phyloP scores from a whole-genome alignment of 75 land plant species.

The Gnetum montanum region DNA sequence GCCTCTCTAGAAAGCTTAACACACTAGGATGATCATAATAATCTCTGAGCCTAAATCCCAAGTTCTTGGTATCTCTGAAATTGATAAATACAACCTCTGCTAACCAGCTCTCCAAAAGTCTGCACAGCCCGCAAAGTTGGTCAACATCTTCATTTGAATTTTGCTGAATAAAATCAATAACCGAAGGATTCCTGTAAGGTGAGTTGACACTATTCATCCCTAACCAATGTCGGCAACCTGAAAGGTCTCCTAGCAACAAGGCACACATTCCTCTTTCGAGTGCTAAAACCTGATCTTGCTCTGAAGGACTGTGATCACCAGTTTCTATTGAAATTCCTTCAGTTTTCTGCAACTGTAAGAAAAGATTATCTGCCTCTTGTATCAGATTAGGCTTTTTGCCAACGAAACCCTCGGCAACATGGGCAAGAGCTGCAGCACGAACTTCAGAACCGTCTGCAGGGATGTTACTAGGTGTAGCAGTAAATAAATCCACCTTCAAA shows the following conservation, averaged over 20 bases:
- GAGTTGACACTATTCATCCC: conserved; percentile 67
- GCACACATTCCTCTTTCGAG: conserved; percentile 81
- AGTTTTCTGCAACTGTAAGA: conserved; percentile 75
- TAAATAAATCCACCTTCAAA: conserved; percentile 71
- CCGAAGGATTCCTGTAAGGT: conserved; percentile 58
- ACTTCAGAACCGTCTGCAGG: conserved; percentile 86
- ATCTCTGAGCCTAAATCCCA: conserved; percentile 60
- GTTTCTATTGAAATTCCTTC: conserved; percentile 19
- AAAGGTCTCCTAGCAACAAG: conserved; percentile 75
- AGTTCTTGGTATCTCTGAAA: conserved; percentile 67
- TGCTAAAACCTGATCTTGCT: conserved; percentile 48
- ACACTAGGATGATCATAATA: conserved; percentile 90
- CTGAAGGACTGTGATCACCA: conserved; percentile 18
- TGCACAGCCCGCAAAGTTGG: conserved; percentile 78
- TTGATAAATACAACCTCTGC: conserved; percentile 75
- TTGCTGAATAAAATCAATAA: conserved; percentile 63
- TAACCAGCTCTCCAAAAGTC: conserved; percentile 83
- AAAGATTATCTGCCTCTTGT: conserved; percentile 60
- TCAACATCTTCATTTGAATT: conserved; percentile 56
- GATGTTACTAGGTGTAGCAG: conserved; percentile 68
- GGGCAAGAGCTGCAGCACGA: conserved; percentile 86
- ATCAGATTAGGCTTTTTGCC: conserved; percentile 76
- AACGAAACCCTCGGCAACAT: conserved; percentile 70
- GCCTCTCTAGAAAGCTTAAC: conserved; percentile 61
- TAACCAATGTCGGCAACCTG: conserved; percentile 72